Conservation (phyloP, 768 basidiomycete species). For the Russula compacta region DNA sequence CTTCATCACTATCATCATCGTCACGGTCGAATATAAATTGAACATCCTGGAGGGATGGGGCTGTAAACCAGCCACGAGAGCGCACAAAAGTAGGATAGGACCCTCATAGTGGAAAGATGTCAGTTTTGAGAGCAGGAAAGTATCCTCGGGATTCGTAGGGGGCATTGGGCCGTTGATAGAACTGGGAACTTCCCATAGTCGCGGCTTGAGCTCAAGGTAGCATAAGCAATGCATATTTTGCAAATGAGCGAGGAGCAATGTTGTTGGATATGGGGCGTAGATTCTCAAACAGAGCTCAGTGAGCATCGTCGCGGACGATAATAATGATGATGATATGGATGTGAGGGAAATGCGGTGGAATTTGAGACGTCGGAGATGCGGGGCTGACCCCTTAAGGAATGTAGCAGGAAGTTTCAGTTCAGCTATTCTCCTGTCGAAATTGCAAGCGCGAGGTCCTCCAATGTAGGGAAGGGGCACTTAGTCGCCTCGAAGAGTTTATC, state of each 20-base stretch:
- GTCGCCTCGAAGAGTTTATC: neutral
- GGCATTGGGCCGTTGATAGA: neutral
- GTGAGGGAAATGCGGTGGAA: neutral
- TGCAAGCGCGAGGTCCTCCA: no score
- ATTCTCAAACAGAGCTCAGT: neutral
- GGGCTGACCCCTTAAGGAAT: no score
- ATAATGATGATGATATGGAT: neutral
- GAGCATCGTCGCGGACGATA: neutral
- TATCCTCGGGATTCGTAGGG: neutral
- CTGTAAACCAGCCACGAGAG: neutral
- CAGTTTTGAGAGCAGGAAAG: neutral
- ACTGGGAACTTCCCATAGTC: neutral
- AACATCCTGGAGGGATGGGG: neutral
- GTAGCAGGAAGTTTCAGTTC: no score
- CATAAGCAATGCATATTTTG: neutral
- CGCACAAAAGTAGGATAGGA: neutral
- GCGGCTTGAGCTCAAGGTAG: neutral
- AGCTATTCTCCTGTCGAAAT: no score
- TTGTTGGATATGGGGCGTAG: no score
- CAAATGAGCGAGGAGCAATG: neutral
- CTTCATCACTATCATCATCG: no score
- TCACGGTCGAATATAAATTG: fast-evolving
- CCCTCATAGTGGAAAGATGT: neutral
- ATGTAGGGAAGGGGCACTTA: neutral
- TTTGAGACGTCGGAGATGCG: neutral